Evolutionary conservation across 2,329 filamentous ascomycete genomes (phyloP).

Genomic region (Fusarium camptoceras): DNA sequence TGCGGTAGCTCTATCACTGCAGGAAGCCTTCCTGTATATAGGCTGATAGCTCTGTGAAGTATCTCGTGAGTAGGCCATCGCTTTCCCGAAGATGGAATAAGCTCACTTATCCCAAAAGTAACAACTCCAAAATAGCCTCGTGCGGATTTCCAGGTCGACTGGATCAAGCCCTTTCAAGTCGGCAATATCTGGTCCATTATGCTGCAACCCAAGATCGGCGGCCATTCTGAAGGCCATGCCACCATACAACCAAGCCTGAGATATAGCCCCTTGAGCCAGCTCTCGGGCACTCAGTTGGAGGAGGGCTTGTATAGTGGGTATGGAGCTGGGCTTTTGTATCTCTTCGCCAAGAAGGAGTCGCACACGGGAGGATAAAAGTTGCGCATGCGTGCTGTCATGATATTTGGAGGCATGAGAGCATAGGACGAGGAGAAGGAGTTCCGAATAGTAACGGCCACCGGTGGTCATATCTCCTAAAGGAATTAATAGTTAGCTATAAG

Average conservation of each 20-base stretch:
- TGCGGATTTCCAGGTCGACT: slow-evolving; percentile 9
- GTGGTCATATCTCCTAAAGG: slow-evolving; percentile 1
- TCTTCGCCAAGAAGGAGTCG: slow-evolving; percentile 7
- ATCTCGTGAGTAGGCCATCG: no score
- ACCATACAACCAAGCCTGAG: slow-evolving; percentile 5
- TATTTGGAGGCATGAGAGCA: slow-evolving; percentile 12
- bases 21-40: slow-evolving; percentile 7
- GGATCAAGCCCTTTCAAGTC: slow-evolving; percentile 8
- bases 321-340: slow-evolving; percentile 11
- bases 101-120: slow-evolving; percentile 15
- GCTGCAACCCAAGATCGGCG: slow-evolving; percentile 8
- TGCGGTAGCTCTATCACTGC: slow-evolving; percentile 4
- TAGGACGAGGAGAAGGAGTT: slow-evolving; percentile 4
- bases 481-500: no score
- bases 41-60: neutral
- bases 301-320: slow-evolving; percentile 7
- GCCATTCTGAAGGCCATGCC: slow-evolving; percentile 13
- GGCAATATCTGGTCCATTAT: slow-evolving; percentile 6
- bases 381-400: slow-evolving; percentile 1
- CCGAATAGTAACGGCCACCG: slow-evolving; percentile 1
- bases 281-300: slow-evolving; percentile 5
- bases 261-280: slow-evolving; percentile 3
- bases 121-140: slow-evolving; percentile 13
- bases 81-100: fast-evolving
- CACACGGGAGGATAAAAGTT: slow-evolving; percentile 5